phyloP scores from a whole-genome alignment of 306 rosid genomes.

The Vigna reflexopilosa region DNA sequence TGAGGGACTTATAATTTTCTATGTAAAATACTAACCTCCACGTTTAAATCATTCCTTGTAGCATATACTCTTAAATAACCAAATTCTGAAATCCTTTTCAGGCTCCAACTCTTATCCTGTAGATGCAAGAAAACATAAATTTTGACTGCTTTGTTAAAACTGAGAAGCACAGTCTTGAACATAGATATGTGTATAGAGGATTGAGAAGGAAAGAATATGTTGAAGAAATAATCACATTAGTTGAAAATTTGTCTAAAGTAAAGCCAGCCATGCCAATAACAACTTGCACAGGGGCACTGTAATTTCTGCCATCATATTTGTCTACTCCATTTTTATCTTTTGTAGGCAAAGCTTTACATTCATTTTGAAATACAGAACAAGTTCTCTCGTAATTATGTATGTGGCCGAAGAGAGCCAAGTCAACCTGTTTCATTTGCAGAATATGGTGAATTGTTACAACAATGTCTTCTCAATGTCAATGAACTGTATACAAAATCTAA shows the following conservation, averaged over 20 bases:
- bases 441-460: neutral
- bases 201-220: constrained; percentile 10
- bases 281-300: constrained; percentile 83
- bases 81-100: neutral
- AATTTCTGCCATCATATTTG: constrained; percentile 66
- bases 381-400: constrained; percentile 91
- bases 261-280: constrained; percentile 95
- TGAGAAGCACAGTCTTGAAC: neutral
- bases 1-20: neutral
- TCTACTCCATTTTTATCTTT: constrained; percentile 69
- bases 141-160: constrained; percentile 17
- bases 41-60: neutral
- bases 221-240: constrained; percentile 47
- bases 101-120: constrained; percentile 67
- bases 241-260: constrained; percentile 63
- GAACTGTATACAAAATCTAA: neutral
- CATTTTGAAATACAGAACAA: constrained; percentile 56
- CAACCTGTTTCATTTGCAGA: constrained; percentile 64
- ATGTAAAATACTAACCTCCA: neutral
- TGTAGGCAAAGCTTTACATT: constrained; percentile 67
- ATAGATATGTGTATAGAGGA: neutral
- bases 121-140: neutral
- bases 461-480: neutral
- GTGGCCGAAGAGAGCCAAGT: constrained; percentile 80
- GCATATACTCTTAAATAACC: constrained; percentile 13